Evolutionary conservation across 352 stramenopile genomes (phyloP), one percentile per base, ranked within the genome.

Genomic region (Salisapilia sapeloensis): DNA sequence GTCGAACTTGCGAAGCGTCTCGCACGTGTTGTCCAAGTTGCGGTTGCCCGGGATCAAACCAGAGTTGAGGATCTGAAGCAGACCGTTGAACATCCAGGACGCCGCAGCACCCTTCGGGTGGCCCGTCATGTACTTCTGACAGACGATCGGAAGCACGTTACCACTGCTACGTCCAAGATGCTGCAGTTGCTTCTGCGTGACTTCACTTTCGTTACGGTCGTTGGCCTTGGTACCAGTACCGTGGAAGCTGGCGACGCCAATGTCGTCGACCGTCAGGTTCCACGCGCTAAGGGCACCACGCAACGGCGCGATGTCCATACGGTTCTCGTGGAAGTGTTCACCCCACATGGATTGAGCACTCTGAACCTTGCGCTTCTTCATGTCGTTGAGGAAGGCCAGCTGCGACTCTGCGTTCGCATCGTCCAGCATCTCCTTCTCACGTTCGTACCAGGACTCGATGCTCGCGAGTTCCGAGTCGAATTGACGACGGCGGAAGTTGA

Each of bases 141-240:
- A 80, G 17, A 91, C 55, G 6, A 89, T 57, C 10, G 67, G 66
- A 23, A 91, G 39, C 18, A 66, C 50, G 44, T 91, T 89, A 18
- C 75, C 75, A n/a, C 40, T 24, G 4, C 67, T 74, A 2, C 77
- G 67, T 11, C 74, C 77, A 6, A 91, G 49, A 38, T 87, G 74
- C 42, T 51, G 30, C 33, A 90, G 62, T 37, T 92, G 71, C 50
- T 82, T 82, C 42, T 92, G 71, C 0, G 70, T 82, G 30, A 92
- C 75, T 17, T 85, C 72, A 29, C 71, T 89, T 33, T 92, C 75
- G 29, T 91, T 90, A 57, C 67, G 77, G 49, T 92, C 77, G 42
- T 91, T 92, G 9, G 62, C 66, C 29, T 51, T 89, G 21, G 74
- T 89, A 14, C 72, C 66, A 6, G 75, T 91, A n/a, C 66, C 74